Conservation (phyloP, 345 rosid genomes). For the Iberis pinnata region DNA sequence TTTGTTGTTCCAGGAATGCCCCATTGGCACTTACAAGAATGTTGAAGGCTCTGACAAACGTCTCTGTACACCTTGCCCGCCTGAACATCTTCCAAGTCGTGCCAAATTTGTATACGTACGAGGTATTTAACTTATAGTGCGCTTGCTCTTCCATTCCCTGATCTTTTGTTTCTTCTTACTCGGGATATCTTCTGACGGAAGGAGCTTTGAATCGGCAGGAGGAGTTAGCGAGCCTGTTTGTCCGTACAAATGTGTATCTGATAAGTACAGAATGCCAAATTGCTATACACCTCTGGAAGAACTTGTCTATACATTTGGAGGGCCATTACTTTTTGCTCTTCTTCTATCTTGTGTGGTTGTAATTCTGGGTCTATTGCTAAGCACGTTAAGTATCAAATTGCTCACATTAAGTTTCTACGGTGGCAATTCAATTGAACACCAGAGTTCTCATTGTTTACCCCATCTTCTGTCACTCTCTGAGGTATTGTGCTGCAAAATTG, state of each 20-base stretch:
- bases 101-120: constrained; percentile 72
- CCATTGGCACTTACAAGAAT: constrained; percentile 85
- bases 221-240: constrained; percentile 64
- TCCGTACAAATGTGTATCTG: constrained; percentile 85
- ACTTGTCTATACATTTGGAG: constrained; percentile 85
- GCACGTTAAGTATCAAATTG: constrained; percentile 62
- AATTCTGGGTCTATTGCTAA: constrained; percentile 60
- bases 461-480: constrained; percentile 86
- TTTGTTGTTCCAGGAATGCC: constrained; percentile 68
- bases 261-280: constrained; percentile 90
- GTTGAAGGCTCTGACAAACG: constrained; percentile 74
- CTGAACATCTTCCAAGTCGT: constrained; percentile 72
- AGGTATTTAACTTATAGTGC: constrained; percentile 41
- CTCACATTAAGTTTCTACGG: constrained; percentile 55
- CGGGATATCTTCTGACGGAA: constrained; percentile 25
- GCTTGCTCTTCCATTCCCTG: constrained; percentile 7
- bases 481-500: constrained; percentile 37
- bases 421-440: constrained; percentile 54
- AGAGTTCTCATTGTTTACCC: constrained; percentile 61
- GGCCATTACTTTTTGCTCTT: constrained; percentile 77
- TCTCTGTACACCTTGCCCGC: constrained; percentile 80
- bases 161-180: constrained; percentile 15
- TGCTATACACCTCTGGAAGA: constrained; percentile 97
- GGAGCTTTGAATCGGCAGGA: constrained; percentile 44
- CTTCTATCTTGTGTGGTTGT: constrained; percentile 60